Evolutionary conservation across 257 asterid genomes (phyloP), one percentile per base, ranked within the genome.

Genomic region (Phtheirospermum japonicum): DNA sequence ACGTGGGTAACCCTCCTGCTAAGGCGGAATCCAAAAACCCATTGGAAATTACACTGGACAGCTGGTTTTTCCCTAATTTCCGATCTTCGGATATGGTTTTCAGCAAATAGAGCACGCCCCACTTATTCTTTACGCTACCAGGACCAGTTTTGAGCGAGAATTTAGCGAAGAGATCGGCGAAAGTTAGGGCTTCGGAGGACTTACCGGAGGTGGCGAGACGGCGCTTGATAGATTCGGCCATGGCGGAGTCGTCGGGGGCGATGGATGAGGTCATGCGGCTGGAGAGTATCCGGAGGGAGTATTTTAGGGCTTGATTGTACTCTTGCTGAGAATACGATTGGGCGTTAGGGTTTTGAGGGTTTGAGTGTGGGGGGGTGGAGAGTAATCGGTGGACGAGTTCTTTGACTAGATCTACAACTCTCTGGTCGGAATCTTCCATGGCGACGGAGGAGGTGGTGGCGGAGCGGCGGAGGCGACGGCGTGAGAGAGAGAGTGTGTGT

Each of bases 151-250:
- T 89, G 19, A 66, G 69, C 18, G 94, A 79, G 55, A 93, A 82
- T 56, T 93, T 83, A 9, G 95, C 16, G 67, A 76, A 85, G 1
- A 89, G 79, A 76, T 93, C 99, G 33, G 96, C 77, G 50, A 93
- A 93, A 50, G 85, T 84, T 53, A 93, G 91, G 76, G 95, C 99
- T 73, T 87, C 87, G 68, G 96, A 83, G 61, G 99, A 85, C 82
- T 93, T 93, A 82, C 99, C 99, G 32, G 85, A 74, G 13, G 92
- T 89, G 71, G 96, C 99, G 64, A 93, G 87, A 34, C 80, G 84
- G 51, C 97, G 83, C 76, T 93, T 93, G 69, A 93, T 85, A 46
- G 97, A 89, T 81, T 93, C 96, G 32, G 84, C 95, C 85, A 93
- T 77, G 48, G 99, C 83, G 57, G 85, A 69, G 11, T 81, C 95